These are phyloP conservation scores for Amyloporia xantha DNA, from an alignment of 768 basidiomycete species.

Conservation along the genomic window DNA sequence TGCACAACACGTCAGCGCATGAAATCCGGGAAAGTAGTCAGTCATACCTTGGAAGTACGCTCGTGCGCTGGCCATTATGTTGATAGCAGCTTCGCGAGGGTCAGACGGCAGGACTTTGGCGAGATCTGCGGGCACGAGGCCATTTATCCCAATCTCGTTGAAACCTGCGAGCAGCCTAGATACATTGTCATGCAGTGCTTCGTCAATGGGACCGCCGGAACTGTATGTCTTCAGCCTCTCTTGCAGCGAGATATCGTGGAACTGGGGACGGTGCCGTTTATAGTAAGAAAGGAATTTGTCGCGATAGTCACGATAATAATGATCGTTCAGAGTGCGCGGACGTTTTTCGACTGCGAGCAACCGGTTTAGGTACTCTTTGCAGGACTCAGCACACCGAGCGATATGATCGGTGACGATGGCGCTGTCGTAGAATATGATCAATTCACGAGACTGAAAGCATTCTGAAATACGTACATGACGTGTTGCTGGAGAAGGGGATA, in stretches of 20 bases:
- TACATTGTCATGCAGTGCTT: conserved; percentile 18
- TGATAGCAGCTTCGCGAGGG: conserved; percentile 46
- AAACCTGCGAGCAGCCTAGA: conserved; percentile 27
- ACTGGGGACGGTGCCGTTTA: conserved; percentile 24
- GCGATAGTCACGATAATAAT: conserved; percentile 25
- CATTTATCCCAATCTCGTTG: conserved; percentile 27
- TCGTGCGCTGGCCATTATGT: conserved; percentile 65
- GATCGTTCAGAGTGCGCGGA: conserved; percentile 20
- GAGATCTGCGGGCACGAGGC: conserved; percentile 36
- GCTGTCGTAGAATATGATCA: conserved; percentile 24
- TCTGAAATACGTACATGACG: conserved; percentile 9
- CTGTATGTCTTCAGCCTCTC: conserved; percentile 3
- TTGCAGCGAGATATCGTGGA: not conserved
- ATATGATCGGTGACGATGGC: conserved; percentile 46
- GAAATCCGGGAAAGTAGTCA: too few species aligned
- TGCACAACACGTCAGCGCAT: not conserved
- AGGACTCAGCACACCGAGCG: too few species aligned
- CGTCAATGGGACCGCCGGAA: not conserved
- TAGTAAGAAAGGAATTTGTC: conserved; percentile 46
- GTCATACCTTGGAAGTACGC: conserved; percentile 75
- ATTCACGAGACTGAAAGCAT: not conserved
- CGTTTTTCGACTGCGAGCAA: conserved; percentile 39
- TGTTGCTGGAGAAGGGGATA: conserved; percentile 16
- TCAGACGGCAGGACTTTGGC: conserved; percentile 45
- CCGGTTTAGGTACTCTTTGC: too few species aligned